Evolutionary conservation across 495 filamentous ascomycete species (phyloP), one percentile per base, ranked within the genome.

Genomic region (Penicillium desertorum): DNA sequence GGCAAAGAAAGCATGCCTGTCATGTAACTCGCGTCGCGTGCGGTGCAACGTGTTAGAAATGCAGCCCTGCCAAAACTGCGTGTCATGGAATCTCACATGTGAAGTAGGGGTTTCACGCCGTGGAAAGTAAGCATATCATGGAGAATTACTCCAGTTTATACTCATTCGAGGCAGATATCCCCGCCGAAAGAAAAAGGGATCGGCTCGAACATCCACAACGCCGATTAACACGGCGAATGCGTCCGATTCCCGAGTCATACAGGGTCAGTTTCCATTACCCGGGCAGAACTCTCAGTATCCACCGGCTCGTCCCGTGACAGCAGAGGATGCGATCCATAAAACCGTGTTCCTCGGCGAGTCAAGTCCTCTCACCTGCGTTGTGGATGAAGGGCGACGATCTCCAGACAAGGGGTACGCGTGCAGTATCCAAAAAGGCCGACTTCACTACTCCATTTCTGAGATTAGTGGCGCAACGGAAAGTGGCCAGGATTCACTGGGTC

Each of bases 21-120:
- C 71, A 39, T 80, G 76, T 60, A 79, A 80, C 55, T 59, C 68
- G 0, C 71, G 77, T 16, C 76, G 77, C 27, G 76, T 79, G 34
- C 72, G 73, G 36, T 80, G 77, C 59, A 74, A 80, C 65, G 77
- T 78, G 16, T 59, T 77, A 16, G 70, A 78, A 46, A 60, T 55
- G 59, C 75, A 70, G 23, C 77, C 77, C 4, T 79, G 76, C 58
- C 65, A 63, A 19, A 80, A 80, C 51, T 80, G 77, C 51, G 59
- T 65, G 30, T 52, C 73, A 0, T 69, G 72, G 57, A 72, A 71
- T 29, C 64, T 72, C 0, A 32, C 64, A 10, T 80, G 77, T 57
- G 74, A 79, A 49, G 30, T 79, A 39, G 72, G 75, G 25, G 57
- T 72, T 2, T 80, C 77, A 8, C 66, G 75, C 45, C 66, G 77